Base-by-base conservation (phyloP, 2,329 filamentous ascomycete genomes). In the Aureobasidium sp. region DNA sequence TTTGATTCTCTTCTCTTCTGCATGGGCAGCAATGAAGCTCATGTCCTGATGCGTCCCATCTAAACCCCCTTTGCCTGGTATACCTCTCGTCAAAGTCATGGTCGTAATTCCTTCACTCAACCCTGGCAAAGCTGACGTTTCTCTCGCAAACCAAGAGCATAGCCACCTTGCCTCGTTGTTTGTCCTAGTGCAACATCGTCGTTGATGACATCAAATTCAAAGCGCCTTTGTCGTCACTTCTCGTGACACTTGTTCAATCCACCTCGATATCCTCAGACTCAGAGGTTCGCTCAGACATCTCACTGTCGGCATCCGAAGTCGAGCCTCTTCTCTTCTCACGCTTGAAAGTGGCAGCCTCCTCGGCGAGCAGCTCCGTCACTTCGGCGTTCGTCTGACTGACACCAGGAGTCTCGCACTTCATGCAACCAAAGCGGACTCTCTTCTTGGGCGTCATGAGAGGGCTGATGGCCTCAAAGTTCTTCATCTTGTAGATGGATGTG, bases 401-500 rank as follows among this genome's bases (percentile, higher is more conserved):
- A 15, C 21, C 10, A 11, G 55, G 29, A 29, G 31, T 2, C 33
- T 60, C 46, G 15, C 47, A 19, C 49, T 60, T 60, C 58, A 60
- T 43, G 9, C 46, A 51, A n/a, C 58, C 49, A 25, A 60, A 60
- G 29, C 58, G 46, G 15, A 60, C 49, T 35, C 47, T 38, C 31
- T 60, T 60, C 47, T 54, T 60, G 29, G 29, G 21, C 17, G 33
- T 60, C 45, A 60, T 40, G 19, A 60, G 27, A 31, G 47, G 58
- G 10, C 45, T 53, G 40, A 60, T 53, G 31, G 37, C 31, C 6
- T 49, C 55, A 23, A 47, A 58, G 17, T 21, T 58, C 55, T 58
- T 58, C 31, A 58, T 58, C 43, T 58, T 58, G 55, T 58, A 58
- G 55, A 58, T 58, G n/a, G 55, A 35, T 1, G 53, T 57, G 17